A percentile compares a stretch with the other conserved stretches of the same genome.
These are phyloP conservation scores for Silene conica DNA, from an alignment of 148 eudicot species.

Conservation along the genomic window DNA sequence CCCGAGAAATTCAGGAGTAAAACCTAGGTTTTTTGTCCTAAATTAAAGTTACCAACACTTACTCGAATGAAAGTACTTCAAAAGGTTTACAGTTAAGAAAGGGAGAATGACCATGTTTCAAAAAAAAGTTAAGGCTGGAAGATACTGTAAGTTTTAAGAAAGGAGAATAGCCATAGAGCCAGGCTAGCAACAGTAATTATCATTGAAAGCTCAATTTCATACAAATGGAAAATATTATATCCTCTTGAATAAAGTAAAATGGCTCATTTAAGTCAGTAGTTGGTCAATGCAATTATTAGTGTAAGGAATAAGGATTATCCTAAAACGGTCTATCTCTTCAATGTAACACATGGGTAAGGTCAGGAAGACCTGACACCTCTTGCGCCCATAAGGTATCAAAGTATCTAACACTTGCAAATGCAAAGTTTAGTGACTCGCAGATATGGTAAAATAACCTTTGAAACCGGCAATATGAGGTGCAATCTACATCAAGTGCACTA, in stretches of 20 bases:
- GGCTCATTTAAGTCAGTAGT: background rate
- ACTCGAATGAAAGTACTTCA: constrained; percentile 1
- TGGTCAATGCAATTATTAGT: background rate
- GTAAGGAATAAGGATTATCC: background rate
- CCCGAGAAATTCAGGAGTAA: constrained; percentile 93
- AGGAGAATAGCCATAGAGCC: background rate
- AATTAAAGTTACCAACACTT: constrained; percentile 18
- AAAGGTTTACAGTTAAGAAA: background rate
- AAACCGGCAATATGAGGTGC: background rate
- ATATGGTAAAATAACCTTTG: background rate
- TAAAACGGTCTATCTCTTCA: background rate
- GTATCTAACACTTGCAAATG: background rate
- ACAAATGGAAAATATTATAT: background rate
- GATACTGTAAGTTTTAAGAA: constrained; percentile 25
- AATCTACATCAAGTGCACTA: too few species aligned
- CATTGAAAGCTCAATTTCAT: background rate
- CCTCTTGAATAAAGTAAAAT: background rate
- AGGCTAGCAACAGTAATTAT: background rate
- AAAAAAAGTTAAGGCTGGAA: background rate
- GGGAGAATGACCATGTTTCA: background rate
- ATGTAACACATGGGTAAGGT: background rate
- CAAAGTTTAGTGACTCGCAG: background rate
- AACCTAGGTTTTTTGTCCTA: constrained; percentile 91
- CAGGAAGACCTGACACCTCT: background rate
- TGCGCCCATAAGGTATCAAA: background rate